Percentiles rank a stretch among this genome's conserved stretches.
Conservation (phyloP, 305 asterid species). For the Fraxinus nigra region DNA sequence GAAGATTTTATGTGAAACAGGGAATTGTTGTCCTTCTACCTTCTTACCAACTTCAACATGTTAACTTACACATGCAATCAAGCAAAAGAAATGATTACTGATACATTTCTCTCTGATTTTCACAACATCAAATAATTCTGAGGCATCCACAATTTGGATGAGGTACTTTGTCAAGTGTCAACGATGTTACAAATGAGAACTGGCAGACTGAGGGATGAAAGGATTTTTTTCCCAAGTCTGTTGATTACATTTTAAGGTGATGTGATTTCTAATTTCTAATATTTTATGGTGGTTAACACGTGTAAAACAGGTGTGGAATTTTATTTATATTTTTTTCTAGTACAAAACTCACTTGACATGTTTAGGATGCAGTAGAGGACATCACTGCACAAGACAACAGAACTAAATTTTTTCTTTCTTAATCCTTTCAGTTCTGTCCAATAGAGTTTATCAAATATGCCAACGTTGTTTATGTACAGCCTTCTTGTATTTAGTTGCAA, state of each 20-base stretch:
- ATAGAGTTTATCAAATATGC: background rate
- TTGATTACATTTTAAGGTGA: background rate
- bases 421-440: background rate
- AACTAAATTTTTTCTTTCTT: background rate
- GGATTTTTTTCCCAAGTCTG: background rate
- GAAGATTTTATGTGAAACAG: background rate
- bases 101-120: background rate
- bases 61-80: background rate
- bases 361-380: background rate
- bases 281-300: background rate
- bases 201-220: background rate
- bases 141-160: background rate
- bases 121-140: background rate
- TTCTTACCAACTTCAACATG: background rate
- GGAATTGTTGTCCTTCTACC: background rate
- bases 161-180: background rate
- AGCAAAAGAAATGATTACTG: background rate
- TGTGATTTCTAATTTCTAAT: background rate
- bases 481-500: constrained; percentile 61
- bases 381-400: background rate
- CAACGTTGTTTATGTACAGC: constrained; percentile 26
- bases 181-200: background rate
- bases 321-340: background rate
- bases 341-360: background rate
- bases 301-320: background rate